phyloP scores from a whole-genome alignment of 345 rosid genomes.

The Cardiospermum halicacabum region DNA sequence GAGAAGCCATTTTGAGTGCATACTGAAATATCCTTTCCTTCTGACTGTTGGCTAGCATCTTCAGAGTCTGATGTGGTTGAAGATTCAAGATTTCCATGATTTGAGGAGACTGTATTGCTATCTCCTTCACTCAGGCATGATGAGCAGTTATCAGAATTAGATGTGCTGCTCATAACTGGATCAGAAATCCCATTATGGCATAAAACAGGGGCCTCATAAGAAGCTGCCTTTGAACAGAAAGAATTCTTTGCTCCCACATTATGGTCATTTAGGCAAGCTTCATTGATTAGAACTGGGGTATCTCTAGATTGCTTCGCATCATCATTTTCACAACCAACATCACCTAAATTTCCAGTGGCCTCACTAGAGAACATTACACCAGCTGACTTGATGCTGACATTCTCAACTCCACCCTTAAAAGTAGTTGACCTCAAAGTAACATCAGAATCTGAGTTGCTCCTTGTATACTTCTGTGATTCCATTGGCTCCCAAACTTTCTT shows the following conservation, averaged over 20 bases:
- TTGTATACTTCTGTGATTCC: conserved; percentile 55
- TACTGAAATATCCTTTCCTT: conserved; percentile 42
- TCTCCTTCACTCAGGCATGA: conserved; percentile 89
- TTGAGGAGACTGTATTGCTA: conserved; percentile 62
- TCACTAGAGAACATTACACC: conserved; percentile 32
- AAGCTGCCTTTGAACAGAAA: conserved; percentile 31
- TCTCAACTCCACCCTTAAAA: conserved; percentile 31
- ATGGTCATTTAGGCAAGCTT: conserved; percentile 32
- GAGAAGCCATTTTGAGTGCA: conserved; percentile 36
- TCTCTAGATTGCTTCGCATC: conserved; percentile 21
- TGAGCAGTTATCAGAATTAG: conserved; percentile 83
- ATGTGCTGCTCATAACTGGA: conserved; percentile 42
- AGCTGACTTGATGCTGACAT: conserved; percentile 34
- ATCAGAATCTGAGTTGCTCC: conserved; percentile 63
- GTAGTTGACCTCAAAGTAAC: conserved; percentile 46
- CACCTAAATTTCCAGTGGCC: conserved; percentile 39
- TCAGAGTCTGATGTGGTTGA: conserved; percentile 87
- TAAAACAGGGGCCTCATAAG: conserved; percentile 28
- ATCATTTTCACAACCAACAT: conserved; percentile 25
- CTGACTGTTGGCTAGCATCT: conserved; percentile 62
- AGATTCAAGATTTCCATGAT: conserved; percentile 59
- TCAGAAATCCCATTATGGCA: conserved; percentile 38
- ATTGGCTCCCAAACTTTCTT: conserved; percentile 81
- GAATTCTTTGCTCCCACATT: conserved; percentile 27
- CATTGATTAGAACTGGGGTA: conserved; percentile 22